Base-by-base conservation (phyloP, 2,329 filamentous ascomycete genomes). In the Grosmannia clavigera region DNA sequence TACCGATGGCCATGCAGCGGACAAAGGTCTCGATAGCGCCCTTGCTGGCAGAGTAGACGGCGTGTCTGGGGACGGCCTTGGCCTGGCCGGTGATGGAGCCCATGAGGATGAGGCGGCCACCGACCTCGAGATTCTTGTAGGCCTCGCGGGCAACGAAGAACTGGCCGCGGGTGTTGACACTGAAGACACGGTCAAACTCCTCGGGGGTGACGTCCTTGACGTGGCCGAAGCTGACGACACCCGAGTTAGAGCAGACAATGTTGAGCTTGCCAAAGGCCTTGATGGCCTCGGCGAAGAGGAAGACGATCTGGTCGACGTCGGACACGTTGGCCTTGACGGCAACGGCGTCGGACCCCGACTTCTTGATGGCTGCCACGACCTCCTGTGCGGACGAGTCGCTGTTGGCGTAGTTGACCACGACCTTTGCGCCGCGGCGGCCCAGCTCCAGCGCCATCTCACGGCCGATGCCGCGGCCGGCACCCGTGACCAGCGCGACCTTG, bases 81-180 rank as follows among this genome's bases (percentile, higher is more conserved):
- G 64, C 67, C 55, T 66, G 63, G 43, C 82, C 65, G 3, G 81
- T 81, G 67, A 85, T 85, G 29, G 80, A 83, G 46, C 74, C 78
- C 81, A 84, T 86, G 59, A 86, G 75, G 65, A 86, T 80, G 55
- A 86, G 74, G 16, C 83, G 76, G n/a, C 83, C 83, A 61, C 82
- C 80, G 57, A 81, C 72, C 69, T 81, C 78, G 40, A 86, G 76
- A 68, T 83, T 73, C 70, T 81, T 80, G 75, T 82, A 85, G 25
- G 83, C 82, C 51, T 81, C 79, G 66, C 82, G 80, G 6, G 80
- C 81, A 40, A 84, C 81, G 69, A 84, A 84, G 73, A 83, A 84
- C 70, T 84, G 81, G 9, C 80, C 81, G 22, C 79, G 72, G 3
- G 81, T 75, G 70, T 84, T 84, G 66, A 84, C 70, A 72, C 76